Conservation (phyloP, 2,329 filamentous ascomycete species). For the Huntiella bhutanensis region DNA sequence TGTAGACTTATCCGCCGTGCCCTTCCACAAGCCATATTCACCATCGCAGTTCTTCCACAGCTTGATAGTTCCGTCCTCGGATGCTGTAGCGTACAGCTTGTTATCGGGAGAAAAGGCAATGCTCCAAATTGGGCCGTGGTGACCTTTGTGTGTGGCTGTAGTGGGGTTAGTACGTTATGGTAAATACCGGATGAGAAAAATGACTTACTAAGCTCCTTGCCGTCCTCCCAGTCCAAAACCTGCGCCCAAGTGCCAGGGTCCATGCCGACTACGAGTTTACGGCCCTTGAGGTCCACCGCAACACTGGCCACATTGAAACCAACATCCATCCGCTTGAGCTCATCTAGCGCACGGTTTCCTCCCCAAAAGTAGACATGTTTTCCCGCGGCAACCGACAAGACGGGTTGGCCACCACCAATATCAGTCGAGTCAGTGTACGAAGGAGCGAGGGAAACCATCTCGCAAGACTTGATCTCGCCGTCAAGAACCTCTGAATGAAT, state of each 20-base stretch:
- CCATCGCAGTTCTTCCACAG: constrained; percentile 58
- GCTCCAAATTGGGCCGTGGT: constrained; percentile 95
- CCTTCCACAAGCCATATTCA: constrained; percentile 44
- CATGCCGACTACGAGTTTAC: constrained; percentile 77
- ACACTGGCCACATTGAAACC: constrained; percentile 81
- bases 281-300: constrained; percentile 61
- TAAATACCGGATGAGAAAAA: neutral
- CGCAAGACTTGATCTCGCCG: constrained; percentile 76
- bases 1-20: constrained; percentile 19
- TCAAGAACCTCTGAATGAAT: constrained; percentile 64
- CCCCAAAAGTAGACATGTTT: constrained; percentile 89
- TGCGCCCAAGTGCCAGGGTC: constrained; percentile 92
- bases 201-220: constrained; percentile 51
- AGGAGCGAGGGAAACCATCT: constrained; percentile 54
- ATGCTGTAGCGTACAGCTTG: constrained; percentile 88
- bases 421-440: constrained; percentile 39
- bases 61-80: constrained; percentile 95
- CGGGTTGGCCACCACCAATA: constrained; percentile 46
- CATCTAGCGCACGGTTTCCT: constrained; percentile 46
- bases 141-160: constrained; percentile 78
- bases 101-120: constrained; percentile 87
- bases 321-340: constrained; percentile 63
- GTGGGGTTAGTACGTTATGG: constrained; percentile 8
- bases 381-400: constrained; percentile 81
- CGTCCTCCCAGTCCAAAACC: constrained; percentile 75